phyloP scores from a whole-genome alignment of 768 basidiomycete species.

The Leucocoprinus birnbaumii region DNA sequence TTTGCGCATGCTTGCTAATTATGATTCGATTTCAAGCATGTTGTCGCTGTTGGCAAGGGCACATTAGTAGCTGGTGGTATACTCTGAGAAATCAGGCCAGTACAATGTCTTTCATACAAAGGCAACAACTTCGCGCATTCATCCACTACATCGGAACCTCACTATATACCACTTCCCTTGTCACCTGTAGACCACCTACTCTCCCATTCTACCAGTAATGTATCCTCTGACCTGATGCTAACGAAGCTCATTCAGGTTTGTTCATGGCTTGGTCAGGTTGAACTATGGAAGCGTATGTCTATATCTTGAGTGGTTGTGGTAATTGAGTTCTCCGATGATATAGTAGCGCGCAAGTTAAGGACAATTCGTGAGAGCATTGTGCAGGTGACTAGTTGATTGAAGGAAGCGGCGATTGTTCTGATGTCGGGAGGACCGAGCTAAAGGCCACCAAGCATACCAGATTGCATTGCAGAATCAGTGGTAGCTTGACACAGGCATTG shows the following conservation, averaged over 20 bases:
- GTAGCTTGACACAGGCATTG: too few species aligned
- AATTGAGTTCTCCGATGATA: not conserved
- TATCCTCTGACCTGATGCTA: not conserved
- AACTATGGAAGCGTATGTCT: not conserved
- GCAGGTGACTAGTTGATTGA: conserved; percentile 26
- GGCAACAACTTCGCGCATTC: too few species aligned
- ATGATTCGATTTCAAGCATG: too few species aligned
- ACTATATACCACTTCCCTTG: not conserved
- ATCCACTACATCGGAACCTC: not conserved
- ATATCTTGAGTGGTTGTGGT: not conserved
- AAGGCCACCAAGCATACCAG: not conserved
- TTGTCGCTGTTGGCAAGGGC: too few species aligned
- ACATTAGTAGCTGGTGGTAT: too few species aligned
- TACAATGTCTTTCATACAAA: too few species aligned
- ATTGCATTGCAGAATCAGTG: too few species aligned
- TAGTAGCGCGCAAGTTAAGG: conserved; percentile 24
- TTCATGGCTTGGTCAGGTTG: not conserved
- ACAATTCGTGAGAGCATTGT: conserved; percentile 27
- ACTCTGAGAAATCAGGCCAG: too few species aligned
- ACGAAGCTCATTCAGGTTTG: not conserved
- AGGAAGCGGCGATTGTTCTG: conserved; percentile 27
- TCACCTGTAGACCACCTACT: not conserved
- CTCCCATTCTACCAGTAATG: not conserved
- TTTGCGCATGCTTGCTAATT: too few species aligned
- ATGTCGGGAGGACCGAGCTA: conserved; percentile 22